phyloP scores from a whole-genome alignment of 2,329 filamentous ascomycete genomes.

The Aspergillus sp. region DNA sequence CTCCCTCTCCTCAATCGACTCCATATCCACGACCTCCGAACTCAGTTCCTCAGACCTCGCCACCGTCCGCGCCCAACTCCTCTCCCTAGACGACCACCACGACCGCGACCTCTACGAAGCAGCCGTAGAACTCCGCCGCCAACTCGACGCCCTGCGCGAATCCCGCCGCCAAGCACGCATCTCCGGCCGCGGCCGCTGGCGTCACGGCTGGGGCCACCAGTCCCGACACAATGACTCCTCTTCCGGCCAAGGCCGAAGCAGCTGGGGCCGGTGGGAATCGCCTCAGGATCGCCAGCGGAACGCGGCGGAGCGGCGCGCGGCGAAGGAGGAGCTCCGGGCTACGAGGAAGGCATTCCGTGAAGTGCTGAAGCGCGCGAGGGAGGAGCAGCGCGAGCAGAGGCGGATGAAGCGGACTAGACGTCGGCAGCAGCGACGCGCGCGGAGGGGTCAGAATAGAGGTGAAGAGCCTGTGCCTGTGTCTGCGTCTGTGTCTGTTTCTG shows the following conservation, averaged over 20 bases:
- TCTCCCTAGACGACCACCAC: constrained; percentile 35
- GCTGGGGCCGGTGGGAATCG: constrained; percentile 39
- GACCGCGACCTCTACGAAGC: constrained; percentile 37
- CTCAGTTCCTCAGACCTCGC: constrained; percentile 36
- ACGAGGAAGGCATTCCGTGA: constrained; percentile 39
- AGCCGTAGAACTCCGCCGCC: constrained; percentile 35
- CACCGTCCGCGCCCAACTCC: constrained; percentile 36
- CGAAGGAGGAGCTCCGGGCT: constrained; percentile 39
- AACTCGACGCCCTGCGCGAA: constrained; percentile 33
- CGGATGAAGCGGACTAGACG: constrained; percentile 23
- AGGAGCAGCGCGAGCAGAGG: constrained; percentile 34
- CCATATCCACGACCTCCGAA: constrained; percentile 38
- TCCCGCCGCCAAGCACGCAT: constrained; percentile 33
- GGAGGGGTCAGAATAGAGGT: constrained; percentile 5
- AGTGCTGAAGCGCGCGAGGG: constrained; percentile 34
- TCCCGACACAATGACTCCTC: constrained; percentile 5
- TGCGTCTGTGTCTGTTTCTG: background rate
- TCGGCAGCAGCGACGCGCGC: constrained; percentile 21
- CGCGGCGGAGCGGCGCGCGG: constrained; percentile 27
- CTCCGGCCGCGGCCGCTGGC: constrained; percentile 23
- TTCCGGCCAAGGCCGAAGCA: constrained; percentile 14
- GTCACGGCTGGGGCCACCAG: constrained; percentile 18
- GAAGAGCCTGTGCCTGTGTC: background rate
- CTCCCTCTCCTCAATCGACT: constrained; percentile 39
- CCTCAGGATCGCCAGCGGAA: constrained; percentile 33